Conservation (phyloP, 495 filamentous ascomycete species). For the Aspergillus funiculosus region DNA sequence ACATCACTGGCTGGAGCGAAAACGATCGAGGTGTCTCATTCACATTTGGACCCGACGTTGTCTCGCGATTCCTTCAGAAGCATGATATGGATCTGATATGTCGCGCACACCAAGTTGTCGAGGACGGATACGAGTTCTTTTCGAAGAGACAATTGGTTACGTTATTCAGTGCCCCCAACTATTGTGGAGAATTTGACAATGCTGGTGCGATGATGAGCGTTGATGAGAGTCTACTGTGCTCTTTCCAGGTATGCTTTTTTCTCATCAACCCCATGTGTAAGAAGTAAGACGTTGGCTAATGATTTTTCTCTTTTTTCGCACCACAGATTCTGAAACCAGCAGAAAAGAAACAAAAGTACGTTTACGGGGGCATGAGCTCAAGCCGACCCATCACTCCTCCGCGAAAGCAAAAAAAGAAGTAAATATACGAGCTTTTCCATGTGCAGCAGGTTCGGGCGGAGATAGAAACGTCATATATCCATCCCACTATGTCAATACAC, state of each 20-base stretch:
- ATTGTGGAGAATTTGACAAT: slow-evolving; percentile 99
- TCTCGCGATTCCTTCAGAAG: slow-evolving; percentile 97
- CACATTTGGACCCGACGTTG: slow-evolving; percentile 98
- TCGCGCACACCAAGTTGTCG: slow-evolving; percentile 96
- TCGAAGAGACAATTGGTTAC: slow-evolving; percentile 97
- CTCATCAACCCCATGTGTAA: neutral
- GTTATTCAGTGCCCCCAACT: slow-evolving; percentile 96
- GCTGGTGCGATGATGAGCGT: slow-evolving; percentile 99
- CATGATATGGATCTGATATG: slow-evolving; percentile 99
- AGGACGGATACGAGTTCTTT: slow-evolving; percentile 99
- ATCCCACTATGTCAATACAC: slow-evolving; percentile 18
- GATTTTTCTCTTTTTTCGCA: neutral
- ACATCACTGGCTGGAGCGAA: slow-evolving; percentile 99
- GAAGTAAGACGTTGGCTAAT: neutral
- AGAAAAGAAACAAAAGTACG: slow-evolving; percentile 99
- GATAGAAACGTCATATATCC: slow-evolving; percentile 51
- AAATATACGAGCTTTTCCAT: slow-evolving; percentile 77
- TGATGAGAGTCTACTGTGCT: slow-evolving; percentile 97
- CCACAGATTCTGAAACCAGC: slow-evolving; percentile 96
- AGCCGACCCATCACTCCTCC: slow-evolving; percentile 84
- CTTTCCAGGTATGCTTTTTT: slow-evolving; percentile 76
- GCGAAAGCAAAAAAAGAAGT: slow-evolving; percentile 85
- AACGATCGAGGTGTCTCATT: slow-evolving; percentile 98
- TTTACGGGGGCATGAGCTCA: slow-evolving; percentile 82
- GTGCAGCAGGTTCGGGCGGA: slow-evolving; percentile 94